These are phyloP conservation scores for Chrysoporthe cubensis DNA, from an alignment of 2,329 filamentous ascomycete genomes.

Conservation along the genomic window DNA sequence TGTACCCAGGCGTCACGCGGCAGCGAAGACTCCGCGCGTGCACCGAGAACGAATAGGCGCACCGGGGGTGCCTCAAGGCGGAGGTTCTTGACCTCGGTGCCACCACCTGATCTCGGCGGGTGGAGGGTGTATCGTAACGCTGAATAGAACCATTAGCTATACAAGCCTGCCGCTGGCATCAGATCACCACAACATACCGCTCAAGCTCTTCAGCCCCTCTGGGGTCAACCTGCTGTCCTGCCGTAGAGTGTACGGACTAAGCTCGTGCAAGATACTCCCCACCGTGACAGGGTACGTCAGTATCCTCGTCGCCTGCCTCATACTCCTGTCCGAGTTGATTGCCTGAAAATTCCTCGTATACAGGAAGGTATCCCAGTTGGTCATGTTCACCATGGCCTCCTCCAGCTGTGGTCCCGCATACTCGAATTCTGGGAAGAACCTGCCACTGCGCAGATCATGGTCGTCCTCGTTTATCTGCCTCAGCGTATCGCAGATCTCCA, in stretches of 20 bases:
- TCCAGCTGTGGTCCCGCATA: slow-evolving; percentile 90
- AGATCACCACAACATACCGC: slow-evolving; percentile 60
- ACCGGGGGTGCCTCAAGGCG: slow-evolving; percentile 85
- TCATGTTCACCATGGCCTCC: slow-evolving; percentile 94
- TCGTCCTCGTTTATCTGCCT: slow-evolving; percentile 97
- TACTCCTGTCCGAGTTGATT: slow-evolving; percentile 84
- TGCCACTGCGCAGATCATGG: slow-evolving; percentile 87
- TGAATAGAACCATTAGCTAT: slow-evolving; percentile 40
- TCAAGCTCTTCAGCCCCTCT: slow-evolving; percentile 92
- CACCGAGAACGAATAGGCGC: slow-evolving; percentile 89
- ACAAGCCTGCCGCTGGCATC: not conserved
- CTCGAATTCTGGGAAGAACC: slow-evolving; percentile 91
- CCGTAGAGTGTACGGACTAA: slow-evolving; percentile 88
- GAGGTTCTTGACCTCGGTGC: slow-evolving; percentile 74
- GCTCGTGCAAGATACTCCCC: slow-evolving; percentile 87
- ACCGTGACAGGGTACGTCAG: slow-evolving; percentile 94
- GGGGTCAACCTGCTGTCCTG: slow-evolving; percentile 75
- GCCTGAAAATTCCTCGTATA: slow-evolving; percentile 92
- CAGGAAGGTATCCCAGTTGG: slow-evolving; percentile 96
- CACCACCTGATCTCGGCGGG: slow-evolving; percentile 78
- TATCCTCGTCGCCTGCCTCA: slow-evolving; percentile 91
- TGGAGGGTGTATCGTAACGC: slow-evolving; percentile 93
- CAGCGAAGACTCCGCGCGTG: slow-evolving; percentile 94
- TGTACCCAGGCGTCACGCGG: slow-evolving; percentile 94
- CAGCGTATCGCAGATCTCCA: slow-evolving; percentile 90